Base-by-base conservation (phyloP, 202 grass and related monocot species). In the Dendrocalamus latiflorus region DNA sequence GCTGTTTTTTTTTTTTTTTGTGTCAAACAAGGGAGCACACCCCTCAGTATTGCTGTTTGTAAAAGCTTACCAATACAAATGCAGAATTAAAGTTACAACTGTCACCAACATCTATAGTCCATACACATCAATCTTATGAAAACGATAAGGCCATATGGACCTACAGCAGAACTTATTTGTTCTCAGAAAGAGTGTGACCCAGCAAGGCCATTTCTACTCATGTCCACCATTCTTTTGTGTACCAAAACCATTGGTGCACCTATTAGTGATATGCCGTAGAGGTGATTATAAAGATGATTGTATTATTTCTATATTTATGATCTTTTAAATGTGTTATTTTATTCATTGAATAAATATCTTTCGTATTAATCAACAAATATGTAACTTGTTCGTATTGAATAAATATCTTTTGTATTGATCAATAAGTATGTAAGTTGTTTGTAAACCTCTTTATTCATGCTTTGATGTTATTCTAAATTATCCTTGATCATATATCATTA, bases 41-140 rank as follows among this genome's bases (percentile, higher is more conserved):
- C 55, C 63, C 28, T 77, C 25, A 28, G 16, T 89, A 67, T 9
- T 41, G 8, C 6, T 45, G 21, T 64, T 83, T 83, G 41, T 69
- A 78, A 73, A 33, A 54, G 9, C 34, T 77, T 72, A 76, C 17
- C 42, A 51, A 34, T 26, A 72, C 37, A 86, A 65, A 47, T 50
- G 33, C 30, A 61, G 9, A 77, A 51, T 22, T 58, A 48, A 72
- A 73, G 20, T 79, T 58, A 59, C 12, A 47, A 79, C 44, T 75
- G 13, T 37, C 1, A 8, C n/a, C 39, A 47, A 68, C 21, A 11
- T 76, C 47, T 57, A 36, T n/a, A 82, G 68, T 39, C 50, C 38
- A 81, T 66, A 22, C 2, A 8, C 24, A 48, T 18, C 7, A 14
- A 69, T 49, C 41, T 83, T 65, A 57, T 77, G 1, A 59, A 70